Conservation (phyloP, 768 basidiomycete species). For the Boletus rufocinnamomeus region DNA sequence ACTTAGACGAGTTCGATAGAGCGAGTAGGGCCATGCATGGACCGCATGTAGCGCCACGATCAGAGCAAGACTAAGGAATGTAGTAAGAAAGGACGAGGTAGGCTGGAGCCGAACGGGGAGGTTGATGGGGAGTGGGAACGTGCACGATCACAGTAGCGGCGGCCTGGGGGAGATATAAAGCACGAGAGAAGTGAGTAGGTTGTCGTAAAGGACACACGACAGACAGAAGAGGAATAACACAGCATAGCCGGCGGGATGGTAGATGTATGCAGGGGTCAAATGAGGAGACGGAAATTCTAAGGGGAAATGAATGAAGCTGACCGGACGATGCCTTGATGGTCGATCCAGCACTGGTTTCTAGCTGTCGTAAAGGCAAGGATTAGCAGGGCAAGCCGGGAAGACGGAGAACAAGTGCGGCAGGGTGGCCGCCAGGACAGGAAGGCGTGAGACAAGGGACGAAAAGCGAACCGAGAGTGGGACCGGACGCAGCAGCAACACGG, state of each 20-base stretch:
- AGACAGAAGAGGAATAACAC: conserved; percentile 13
- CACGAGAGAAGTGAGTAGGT: conserved; percentile 11
- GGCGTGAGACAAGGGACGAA: not conserved
- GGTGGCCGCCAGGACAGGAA: not conserved
- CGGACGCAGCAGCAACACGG: not conserved
- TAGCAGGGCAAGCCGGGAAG: not conserved
- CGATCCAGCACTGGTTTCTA: conserved; percentile 20
- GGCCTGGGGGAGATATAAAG: conserved; percentile 19
- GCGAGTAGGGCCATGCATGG: conserved; percentile 49
- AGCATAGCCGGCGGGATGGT: conserved; percentile 4
- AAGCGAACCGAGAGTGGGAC: not conserved
- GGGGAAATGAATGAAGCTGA: conserved; percentile 30
- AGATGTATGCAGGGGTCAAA: not conserved
- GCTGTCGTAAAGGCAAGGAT: not conserved
- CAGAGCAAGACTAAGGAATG: conserved; percentile 13
- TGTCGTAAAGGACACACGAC: conserved; percentile 18
- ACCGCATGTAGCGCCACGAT: conserved; percentile 35
- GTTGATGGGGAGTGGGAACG: conserved; percentile 20
- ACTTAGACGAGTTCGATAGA: conserved; percentile 39
- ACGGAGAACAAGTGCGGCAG: not conserved
- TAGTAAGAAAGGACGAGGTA: conserved; percentile 16
- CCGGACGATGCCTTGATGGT: conserved; percentile 25
- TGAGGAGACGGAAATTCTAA: conserved; percentile 17
- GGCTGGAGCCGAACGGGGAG: conserved; percentile 12
- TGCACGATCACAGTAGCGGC: conserved; percentile 18